phyloP scores from a whole-genome alignment of 2,329 filamentous ascomycete genomes.

The Hymenoscyphus fraxineus region DNA sequence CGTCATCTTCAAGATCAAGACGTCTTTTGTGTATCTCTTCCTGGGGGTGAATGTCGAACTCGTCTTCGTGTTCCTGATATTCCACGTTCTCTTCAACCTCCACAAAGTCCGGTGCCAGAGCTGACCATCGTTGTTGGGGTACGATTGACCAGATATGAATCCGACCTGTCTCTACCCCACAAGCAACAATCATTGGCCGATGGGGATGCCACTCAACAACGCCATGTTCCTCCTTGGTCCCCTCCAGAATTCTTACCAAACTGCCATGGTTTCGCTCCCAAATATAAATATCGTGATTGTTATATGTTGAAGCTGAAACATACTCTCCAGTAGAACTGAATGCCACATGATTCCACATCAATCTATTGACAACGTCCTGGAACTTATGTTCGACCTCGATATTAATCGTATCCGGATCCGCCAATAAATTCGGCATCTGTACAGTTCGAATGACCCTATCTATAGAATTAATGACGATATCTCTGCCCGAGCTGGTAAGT shows the following conservation, averaged over 20 bases:
- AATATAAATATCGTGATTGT: slow-evolving; percentile 98
- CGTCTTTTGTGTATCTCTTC: slow-evolving; percentile 91
- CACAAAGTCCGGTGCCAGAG: slow-evolving; percentile 90
- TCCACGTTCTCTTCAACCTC: slow-evolving; percentile 98
- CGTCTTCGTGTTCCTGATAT: slow-evolving; percentile 92
- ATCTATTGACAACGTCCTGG: slow-evolving; percentile 90
- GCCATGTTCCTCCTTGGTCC: slow-evolving; percentile 92
- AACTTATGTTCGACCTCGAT: slow-evolving; percentile 96
- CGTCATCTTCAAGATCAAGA: slow-evolving; percentile 87
- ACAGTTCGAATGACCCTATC: slow-evolving; percentile 95
- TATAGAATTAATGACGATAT: slow-evolving; percentile 87
- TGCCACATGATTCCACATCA: slow-evolving; percentile 95
- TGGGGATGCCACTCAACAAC: slow-evolving; percentile 97
- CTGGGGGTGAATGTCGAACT: slow-evolving; percentile 95
- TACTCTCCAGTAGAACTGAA: slow-evolving; percentile 95
- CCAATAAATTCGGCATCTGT: slow-evolving; percentile 73
- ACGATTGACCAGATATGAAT: slow-evolving; percentile 97
- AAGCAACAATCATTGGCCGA: slow-evolving; percentile 81
- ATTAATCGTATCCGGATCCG: slow-evolving; percentile 78
- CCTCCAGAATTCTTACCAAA: slow-evolving; percentile 93
- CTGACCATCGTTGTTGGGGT: slow-evolving; percentile 94
- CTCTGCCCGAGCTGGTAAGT: slow-evolving; percentile 77
- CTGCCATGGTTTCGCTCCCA: slow-evolving; percentile 95
- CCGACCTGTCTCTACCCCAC: slow-evolving; percentile 85
- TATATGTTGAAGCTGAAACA: slow-evolving; percentile 92